Conservation (phyloP, 2,329 filamentous ascomycete genomes). For the Aspergillus novoparasiticus region DNA sequence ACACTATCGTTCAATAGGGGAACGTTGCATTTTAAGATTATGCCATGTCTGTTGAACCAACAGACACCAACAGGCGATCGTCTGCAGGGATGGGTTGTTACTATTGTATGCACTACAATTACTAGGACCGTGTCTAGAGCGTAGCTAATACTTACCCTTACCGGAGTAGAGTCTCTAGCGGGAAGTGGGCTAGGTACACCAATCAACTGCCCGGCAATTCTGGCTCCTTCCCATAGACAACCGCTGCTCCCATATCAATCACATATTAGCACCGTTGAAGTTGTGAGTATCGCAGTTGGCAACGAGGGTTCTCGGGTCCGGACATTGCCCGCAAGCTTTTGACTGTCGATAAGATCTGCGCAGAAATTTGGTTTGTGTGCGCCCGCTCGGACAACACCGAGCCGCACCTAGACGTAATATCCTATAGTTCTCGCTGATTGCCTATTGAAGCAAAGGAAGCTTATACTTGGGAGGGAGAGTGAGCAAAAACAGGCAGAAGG, state of each 20-base stretch:
- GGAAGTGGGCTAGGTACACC: background rate
- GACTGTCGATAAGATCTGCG: background rate
- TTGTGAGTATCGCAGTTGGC: background rate
- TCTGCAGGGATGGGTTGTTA: background rate
- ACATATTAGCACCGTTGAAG: background rate
- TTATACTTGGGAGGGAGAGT: background rate
- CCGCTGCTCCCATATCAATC: background rate
- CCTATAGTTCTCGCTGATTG: background rate
- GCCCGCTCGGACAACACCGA: background rate
- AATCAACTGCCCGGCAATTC: background rate
- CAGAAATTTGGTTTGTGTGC: background rate
- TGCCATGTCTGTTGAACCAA: background rate
- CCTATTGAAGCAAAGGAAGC: background rate
- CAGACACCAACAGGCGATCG: background rate
- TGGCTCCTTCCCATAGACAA: background rate
- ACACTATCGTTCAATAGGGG: background rate
- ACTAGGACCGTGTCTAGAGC: background rate
- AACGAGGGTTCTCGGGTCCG: background rate
- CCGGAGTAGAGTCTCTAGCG: background rate
- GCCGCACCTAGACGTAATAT: background rate
- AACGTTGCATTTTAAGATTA: background rate
- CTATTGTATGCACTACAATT: slow-evolving; percentile 1
- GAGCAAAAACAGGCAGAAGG: background rate
- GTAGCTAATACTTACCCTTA: background rate
- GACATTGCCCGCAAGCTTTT: background rate